These are phyloP conservation scores for Xylariales sp. DNA, from an alignment of 2,329 filamentous ascomycete species.

Conservation along the genomic window DNA sequence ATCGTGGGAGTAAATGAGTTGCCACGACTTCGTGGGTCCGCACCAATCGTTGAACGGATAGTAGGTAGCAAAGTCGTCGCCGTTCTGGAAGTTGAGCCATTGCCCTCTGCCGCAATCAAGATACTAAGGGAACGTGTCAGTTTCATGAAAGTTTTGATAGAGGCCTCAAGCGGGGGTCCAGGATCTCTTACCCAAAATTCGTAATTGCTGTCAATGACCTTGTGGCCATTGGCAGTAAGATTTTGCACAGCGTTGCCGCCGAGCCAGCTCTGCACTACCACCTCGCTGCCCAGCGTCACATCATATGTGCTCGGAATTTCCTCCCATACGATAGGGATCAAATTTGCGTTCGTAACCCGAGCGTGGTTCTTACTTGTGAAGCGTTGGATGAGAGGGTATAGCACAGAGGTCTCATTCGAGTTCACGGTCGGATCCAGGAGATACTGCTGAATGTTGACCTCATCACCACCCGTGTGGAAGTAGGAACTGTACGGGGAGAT, in stretches of 20 bases:
- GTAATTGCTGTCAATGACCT: conserved; percentile 72
- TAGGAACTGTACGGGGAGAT: conserved; percentile 64
- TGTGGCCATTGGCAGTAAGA: conserved; percentile 60
- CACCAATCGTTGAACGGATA: conserved; percentile 82
- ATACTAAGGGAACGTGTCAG: too few species aligned
- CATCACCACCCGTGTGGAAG: conserved; percentile 86
- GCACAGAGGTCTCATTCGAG: conserved; percentile 58
- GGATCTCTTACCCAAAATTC: conserved; percentile 71
- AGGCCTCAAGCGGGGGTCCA: too few species aligned
- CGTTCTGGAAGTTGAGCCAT: conserved; percentile 69
- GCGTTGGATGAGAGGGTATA: conserved; percentile 72
- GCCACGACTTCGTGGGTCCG: conserved; percentile 75
- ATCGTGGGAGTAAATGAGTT: conserved; percentile 75
- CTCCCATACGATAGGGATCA: conserved; percentile 81
- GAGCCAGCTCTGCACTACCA: conserved; percentile 77
- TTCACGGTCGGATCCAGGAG: conserved; percentile 67
- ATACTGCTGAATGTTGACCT: conserved; percentile 75
- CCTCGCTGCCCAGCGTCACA: conserved; percentile 64
- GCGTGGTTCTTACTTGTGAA: conserved; percentile 69
- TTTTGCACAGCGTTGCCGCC: conserved; percentile 56
- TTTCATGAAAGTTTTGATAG: too few species aligned
- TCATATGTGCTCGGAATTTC: conserved; percentile 81
- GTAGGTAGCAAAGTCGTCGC: conserved; percentile 41
- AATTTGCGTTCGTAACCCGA: conserved; percentile 56
- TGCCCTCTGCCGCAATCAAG: conserved; percentile 79